Evolutionary conservation across 2,329 filamentous ascomycete genomes (phyloP).

Genomic region (Paracoccidioides brasiliensis): DNA sequence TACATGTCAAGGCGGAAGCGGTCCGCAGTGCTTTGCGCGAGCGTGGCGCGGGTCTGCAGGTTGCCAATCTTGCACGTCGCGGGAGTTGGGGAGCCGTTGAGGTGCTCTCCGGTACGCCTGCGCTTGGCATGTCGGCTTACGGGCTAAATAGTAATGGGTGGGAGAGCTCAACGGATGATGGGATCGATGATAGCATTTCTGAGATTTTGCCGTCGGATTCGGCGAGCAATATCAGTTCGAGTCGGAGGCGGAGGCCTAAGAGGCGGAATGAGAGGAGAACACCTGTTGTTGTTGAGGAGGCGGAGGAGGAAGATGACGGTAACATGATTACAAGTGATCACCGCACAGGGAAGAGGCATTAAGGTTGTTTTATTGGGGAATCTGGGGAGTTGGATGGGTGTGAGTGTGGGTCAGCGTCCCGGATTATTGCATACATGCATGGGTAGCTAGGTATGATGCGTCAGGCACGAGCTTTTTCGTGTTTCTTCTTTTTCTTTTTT

Average conservation of each 20-base stretch:
- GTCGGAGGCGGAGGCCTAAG: conserved; percentile 31
- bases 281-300: conserved; percentile 35
- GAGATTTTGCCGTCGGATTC: conserved; percentile 36
- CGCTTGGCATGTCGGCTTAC: neutral
- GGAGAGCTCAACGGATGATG: conserved; percentile 33
- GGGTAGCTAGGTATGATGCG: neutral
- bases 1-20: conserved; percentile 73
- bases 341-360: conserved; percentile 15
- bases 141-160: conserved; percentile 12
- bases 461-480: neutral
- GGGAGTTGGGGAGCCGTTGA: conserved; percentile 14
- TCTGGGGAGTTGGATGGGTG: neutral
- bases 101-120: conserved; percentile 2
- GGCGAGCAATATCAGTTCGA: conserved; percentile 37
- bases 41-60: conserved; percentile 60
- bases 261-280: conserved; percentile 37
- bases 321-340: neutral
- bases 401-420: neutral
- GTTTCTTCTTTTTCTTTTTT: neutral
- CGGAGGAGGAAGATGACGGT: conserved; percentile 31
- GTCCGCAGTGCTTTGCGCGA: conserved; percentile 70
- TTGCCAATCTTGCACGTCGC: conserved; percentile 33
- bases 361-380: neutral
- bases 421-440: neutral
- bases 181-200: conserved; percentile 32